Evolutionary conservation across 768 basidiomycete species (phyloP).

Genomic region (Lactarius trivialis): DNA sequence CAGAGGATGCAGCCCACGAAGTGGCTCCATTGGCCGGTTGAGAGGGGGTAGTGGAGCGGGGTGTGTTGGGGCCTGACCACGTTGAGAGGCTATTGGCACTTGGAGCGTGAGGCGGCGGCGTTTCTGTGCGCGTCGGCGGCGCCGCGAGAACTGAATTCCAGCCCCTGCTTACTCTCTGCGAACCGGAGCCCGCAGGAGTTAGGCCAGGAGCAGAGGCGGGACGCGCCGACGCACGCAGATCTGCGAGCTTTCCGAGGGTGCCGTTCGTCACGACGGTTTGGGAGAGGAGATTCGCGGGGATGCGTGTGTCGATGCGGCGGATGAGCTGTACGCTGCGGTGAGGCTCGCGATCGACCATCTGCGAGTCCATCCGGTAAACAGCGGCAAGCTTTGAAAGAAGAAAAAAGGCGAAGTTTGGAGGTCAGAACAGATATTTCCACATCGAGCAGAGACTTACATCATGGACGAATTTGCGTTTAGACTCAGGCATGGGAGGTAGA

Average conservation of each 20-base stretch:
- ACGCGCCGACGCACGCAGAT: conserved; percentile 37
- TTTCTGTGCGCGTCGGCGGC: conserved; percentile 10
- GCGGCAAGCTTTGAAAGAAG: conserved; percentile 51
- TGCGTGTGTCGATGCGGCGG: conserved; percentile 73
- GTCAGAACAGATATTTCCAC: conserved; percentile 3
- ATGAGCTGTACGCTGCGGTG: conserved; percentile 79
- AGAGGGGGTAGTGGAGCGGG: conserved; percentile 18
- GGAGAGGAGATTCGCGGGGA: conserved; percentile 65
- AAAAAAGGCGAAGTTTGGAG: neutral
- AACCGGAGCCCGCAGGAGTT: conserved; percentile 2
- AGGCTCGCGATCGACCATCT: conserved; percentile 90
- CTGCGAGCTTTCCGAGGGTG: conserved; percentile 56
- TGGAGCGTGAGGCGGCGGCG: conserved; percentile 5
- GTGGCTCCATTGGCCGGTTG: neutral
- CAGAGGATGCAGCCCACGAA: conserved; percentile 1
- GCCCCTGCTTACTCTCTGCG: conserved; percentile 24
- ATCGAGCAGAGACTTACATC: conserved; percentile 41
- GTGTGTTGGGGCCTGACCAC: neutral
- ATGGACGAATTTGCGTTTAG: conserved; percentile 78
- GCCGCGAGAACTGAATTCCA: conserved; percentile 33
- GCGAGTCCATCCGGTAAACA: conserved; percentile 75
- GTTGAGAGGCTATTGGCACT: neutral
- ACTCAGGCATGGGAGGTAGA: conserved; percentile 73
- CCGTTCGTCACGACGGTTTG: conserved; percentile 27
- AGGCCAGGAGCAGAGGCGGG: conserved; percentile 12